Evolutionary conservation across 164 flowering plant species (phyloP).

Genomic region (Santalum album): DNA sequence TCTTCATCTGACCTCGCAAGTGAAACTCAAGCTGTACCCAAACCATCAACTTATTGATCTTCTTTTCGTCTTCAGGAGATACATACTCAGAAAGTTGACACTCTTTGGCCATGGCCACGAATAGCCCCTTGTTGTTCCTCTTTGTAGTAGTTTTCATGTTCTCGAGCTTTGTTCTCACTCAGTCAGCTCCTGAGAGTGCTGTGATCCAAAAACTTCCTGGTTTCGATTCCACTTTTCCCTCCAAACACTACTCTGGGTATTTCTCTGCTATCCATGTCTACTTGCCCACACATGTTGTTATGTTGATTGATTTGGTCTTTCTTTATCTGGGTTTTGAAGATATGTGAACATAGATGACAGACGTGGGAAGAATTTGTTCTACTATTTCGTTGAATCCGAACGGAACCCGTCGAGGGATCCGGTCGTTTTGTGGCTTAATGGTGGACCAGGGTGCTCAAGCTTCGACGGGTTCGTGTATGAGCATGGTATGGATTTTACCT

Average conservation of each 20-base stretch:
- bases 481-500: slow-evolving; percentile 43
- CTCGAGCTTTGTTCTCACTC: slow-evolving; percentile 3
- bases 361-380: slow-evolving; percentile 59
- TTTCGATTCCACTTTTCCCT: slow-evolving; percentile 66
- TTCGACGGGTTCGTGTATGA: slow-evolving; percentile 94
- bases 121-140: neutral
- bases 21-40: too few species aligned
- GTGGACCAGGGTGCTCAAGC: slow-evolving; percentile 98
- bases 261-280: neutral
- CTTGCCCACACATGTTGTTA: neutral
- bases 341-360: slow-evolving; percentile 62
- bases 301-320: neutral
- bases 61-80: too few species aligned
- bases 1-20: too few species aligned
- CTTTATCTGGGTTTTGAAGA: slow-evolving; percentile 33
- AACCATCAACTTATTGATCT: too few species aligned
- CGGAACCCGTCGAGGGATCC: slow-evolving; percentile 66
- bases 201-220: slow-evolving; percentile 64
- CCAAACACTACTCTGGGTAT: slow-evolving; percentile 89
- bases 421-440: slow-evolving; percentile 94
- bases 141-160: neutral
- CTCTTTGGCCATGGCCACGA: slow-evolving; percentile 1
- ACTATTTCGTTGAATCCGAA: slow-evolving; percentile 78
- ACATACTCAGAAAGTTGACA: too few species aligned
- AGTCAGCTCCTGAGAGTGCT: slow-evolving; percentile 54